Base-by-base conservation (phyloP, 345 rosid genomes). In the Linum trigynum region DNA sequence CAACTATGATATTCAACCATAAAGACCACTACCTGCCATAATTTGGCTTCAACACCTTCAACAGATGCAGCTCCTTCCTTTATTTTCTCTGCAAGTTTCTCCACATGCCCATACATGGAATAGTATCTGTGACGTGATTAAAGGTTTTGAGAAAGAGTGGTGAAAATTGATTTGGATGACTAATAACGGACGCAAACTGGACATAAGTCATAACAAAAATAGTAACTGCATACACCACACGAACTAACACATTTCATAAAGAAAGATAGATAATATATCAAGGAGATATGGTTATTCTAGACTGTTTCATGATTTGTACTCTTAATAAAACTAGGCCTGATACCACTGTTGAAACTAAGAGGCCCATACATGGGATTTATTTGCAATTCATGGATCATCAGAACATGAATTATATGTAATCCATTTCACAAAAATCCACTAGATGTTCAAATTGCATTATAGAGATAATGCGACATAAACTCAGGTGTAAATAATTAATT, bases 71-170 rank as follows among this genome's bases (percentile, higher is more conserved):
- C 92, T 4, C 96, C 98, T 77, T 87, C 89, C 85, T 81, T 79
- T 61, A 91, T 89, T 74, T 89, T 95, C 78, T 91, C 95, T 37
- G 98, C 98, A 72, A 91, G 78, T 76, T 75, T 87, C 86, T 85
- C 92, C 35, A 91, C 96, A 71, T 91, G 98, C 38, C 98, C 98
- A 55, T 91, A 89, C 98, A 89, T 91, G 75, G 98, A 89, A 79
- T 91, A 89, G 82, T 89, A 91, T 80, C 98, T 91, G 77, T 39
- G 74, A 61, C 39, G 62, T 59, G 69, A 51, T 37, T 43, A 69
- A 43, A 74, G 59, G 15, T 5, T 66, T 76, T 43, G 1, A 40
- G 35, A 39, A 66, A 64, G 37, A 67, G 42, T 23, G 1, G 32
- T 23, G 32, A 23, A 0, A 23, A 23, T 23, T 23, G 32, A 23